Evolutionary conservation across 75 land plant genomes (phyloP).

Genomic region (Gnetum montanum): DNA sequence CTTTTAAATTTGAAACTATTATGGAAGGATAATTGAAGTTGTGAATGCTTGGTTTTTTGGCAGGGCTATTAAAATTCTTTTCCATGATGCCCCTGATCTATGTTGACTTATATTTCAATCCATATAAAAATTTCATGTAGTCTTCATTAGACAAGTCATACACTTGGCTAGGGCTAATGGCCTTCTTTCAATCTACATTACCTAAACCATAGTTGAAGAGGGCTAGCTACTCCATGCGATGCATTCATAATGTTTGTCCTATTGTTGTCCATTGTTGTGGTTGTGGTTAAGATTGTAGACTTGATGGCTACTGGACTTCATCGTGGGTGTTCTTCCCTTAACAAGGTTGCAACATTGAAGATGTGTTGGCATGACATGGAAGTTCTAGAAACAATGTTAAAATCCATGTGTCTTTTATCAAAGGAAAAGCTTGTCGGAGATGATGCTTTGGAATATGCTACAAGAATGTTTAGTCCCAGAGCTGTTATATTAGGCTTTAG

Average conservation of each 20-base stretch:
- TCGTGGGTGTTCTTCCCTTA: neutral
- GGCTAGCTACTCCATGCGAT: too few species aligned
- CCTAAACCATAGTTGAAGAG: neutral
- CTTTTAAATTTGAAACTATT: too few species aligned
- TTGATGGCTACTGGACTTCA: neutral
- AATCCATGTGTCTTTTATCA: neutral
- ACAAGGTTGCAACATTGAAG: neutral
- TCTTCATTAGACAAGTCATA: neutral
- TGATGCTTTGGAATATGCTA: neutral
- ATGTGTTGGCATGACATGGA: neutral
- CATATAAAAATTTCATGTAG: neutral
- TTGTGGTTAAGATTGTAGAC: neutral
- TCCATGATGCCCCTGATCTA: too few species aligned
- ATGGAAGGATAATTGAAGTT: too few species aligned
- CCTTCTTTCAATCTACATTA: neutral
- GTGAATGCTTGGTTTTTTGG: too few species aligned
- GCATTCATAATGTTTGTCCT: neutral
- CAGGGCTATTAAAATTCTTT: too few species aligned
- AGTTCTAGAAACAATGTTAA: neutral
- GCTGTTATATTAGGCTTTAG: neutral
- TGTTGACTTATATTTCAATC: too few species aligned
- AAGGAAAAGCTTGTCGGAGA: neutral
- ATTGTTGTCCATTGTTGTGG: neutral
- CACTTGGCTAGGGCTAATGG: neutral
- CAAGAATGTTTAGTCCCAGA: neutral